Conservation (phyloP, 371 early-diverging fungal genomes). For the Syncephalastrum sp. region DNA sequence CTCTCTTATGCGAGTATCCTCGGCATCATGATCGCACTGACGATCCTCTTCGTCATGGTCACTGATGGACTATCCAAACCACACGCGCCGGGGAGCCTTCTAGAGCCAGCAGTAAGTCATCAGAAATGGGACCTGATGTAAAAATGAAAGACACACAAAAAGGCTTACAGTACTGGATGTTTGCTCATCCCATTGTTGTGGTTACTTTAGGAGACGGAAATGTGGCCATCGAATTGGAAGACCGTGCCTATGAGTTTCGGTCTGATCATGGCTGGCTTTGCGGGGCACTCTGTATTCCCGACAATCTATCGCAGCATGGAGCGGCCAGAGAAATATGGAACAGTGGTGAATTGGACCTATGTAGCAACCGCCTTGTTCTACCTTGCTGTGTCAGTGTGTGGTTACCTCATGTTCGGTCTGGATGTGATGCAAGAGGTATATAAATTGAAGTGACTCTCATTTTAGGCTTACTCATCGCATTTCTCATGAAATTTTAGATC, state of each 20-base stretch:
- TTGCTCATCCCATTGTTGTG: too few species aligned
- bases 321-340: conserved; percentile 30
- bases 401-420: conserved; percentile 75
- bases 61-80: conserved; percentile 37
- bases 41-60: conserved; percentile 28
- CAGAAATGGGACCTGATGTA: background rate
- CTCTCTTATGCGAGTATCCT: conserved; percentile 39
- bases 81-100: conserved; percentile 52
- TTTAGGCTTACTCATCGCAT: conserved; percentile 29
- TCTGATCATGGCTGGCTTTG: conserved; percentile 49
- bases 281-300: conserved; percentile 32
- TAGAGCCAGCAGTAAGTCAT: conserved; percentile 41
- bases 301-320: conserved; percentile 51
- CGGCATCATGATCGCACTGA: conserved; percentile 34
- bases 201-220: conserved; percentile 29
- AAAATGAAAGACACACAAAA: background rate
- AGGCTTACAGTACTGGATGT: background rate
- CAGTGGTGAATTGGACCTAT: conserved; percentile 42
- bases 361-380: conserved; percentile 32
- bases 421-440: conserved; percentile 57
- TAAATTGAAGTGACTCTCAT: background rate
- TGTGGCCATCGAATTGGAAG: conserved; percentile 35
- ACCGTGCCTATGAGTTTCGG: conserved; percentile 38
- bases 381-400: conserved; percentile 37
- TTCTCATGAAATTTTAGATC: conserved; percentile 39